Evolutionary conservation across 148 eudicot genomes (phyloP).

Genomic region (Pouteria glomerata): DNA sequence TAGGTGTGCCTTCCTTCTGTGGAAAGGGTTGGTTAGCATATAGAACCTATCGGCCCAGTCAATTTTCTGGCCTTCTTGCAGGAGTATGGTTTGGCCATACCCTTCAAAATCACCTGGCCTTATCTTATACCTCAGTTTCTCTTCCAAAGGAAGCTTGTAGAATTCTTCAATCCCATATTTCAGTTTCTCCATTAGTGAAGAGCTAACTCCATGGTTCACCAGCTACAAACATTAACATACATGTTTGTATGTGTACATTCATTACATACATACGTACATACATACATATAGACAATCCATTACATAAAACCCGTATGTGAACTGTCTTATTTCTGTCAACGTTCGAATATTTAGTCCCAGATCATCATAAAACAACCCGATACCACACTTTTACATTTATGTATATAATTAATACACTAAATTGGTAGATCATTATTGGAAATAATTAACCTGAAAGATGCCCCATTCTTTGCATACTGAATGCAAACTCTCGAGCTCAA

Average conservation of each 20-base stretch:
- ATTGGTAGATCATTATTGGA: no score
- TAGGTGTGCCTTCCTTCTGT: constrained; percentile 26
- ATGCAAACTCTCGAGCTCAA: constrained; percentile 18
- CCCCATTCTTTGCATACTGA: constrained; percentile 37
- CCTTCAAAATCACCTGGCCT: constrained; percentile 19
- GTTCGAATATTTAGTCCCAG: no score
- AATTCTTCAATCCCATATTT: constrained; percentile 20
- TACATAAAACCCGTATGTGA: no score
- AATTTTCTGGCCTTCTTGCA: constrained; percentile 11
- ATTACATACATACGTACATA: no score
- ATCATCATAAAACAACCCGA: no score
- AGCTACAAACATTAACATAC: no score
- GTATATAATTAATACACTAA: no score
- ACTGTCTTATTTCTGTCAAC: no score
- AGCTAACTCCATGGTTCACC: constrained; percentile 24
- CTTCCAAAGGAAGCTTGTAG: constrained; percentile 18
- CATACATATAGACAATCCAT: no score
- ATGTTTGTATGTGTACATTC: no score
- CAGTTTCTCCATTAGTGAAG: constrained; percentile 17
- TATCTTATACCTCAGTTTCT: constrained; percentile 15
- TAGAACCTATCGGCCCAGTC: constrained; percentile 30
- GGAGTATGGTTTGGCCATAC: constrained; percentile 16
- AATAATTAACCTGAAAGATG: constrained; percentile 42
- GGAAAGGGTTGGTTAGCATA: constrained; percentile 26
- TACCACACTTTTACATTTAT: no score